Evolutionary conservation across 2,329 filamentous ascomycete genomes (phyloP).

Genomic region (Chrysoporthe cubensis): DNA sequence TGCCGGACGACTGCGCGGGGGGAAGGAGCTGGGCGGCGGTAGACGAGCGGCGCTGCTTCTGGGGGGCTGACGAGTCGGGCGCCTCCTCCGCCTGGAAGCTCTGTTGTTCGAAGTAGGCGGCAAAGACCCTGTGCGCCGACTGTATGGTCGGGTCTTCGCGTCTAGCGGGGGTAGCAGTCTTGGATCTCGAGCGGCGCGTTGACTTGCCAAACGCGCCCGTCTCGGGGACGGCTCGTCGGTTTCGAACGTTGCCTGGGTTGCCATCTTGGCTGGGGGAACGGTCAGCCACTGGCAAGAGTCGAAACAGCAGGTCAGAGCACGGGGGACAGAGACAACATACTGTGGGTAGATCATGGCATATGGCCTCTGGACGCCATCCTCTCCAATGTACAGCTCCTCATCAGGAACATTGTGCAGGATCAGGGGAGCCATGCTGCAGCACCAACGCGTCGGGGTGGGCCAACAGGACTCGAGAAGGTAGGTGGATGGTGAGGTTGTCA

Average conservation of each 20-base stretch:
- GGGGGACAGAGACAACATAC: constrained; percentile 41
- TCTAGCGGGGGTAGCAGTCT: constrained; percentile 61
- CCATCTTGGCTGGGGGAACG: constrained; percentile 53
- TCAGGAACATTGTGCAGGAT: constrained; percentile 72
- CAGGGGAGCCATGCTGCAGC: constrained; percentile 60
- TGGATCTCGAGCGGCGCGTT: constrained; percentile 64
- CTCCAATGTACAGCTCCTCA: constrained; percentile 68
- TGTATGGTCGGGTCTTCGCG: constrained; percentile 66
- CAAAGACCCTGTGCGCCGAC: constrained; percentile 65
- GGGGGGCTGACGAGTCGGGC: constrained; percentile 28
- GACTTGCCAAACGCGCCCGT: constrained; percentile 70
- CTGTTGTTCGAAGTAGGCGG: constrained; percentile 56
- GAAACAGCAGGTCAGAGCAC: background rate
- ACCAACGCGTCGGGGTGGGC: background rate
- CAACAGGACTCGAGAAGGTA: constrained; percentile 1
- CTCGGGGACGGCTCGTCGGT: constrained; percentile 59
- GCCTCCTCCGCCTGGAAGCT: constrained; percentile 44
- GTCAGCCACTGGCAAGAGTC: constrained; percentile 18
- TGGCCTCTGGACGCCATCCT: constrained; percentile 66
- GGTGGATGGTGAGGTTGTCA: background rate
- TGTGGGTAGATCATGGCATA: constrained; percentile 70
- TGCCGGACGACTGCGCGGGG: constrained; percentile 24
- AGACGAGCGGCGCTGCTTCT: constrained; percentile 26
- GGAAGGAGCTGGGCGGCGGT: constrained; percentile 16
- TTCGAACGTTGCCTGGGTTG: constrained; percentile 51